Percentiles rank a stretch among this genome's conserved stretches.
Evolutionary conservation across 371 early-diverging fungal species (phyloP).

Genomic region (Vairimorpha ceranae): DNA sequence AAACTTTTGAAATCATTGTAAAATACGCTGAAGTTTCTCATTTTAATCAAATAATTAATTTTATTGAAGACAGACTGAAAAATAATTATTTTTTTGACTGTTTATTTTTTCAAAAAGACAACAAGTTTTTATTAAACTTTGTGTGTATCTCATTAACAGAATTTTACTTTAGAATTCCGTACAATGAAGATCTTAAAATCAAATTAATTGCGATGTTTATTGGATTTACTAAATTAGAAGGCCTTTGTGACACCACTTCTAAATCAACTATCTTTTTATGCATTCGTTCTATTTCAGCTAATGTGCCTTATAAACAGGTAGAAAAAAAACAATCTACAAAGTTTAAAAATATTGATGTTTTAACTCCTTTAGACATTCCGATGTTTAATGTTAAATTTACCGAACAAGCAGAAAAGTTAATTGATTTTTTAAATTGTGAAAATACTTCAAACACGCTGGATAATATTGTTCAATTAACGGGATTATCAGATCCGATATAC

Average conservation of each 20-base stretch:
- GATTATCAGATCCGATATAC: constrained; percentile 91
- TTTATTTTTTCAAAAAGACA: neutral
- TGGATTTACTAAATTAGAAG: neutral
- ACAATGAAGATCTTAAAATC: neutral
- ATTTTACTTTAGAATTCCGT: neutral
- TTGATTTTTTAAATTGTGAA: neutral
- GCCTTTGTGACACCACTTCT: constrained; percentile 42
- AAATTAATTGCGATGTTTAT: neutral
- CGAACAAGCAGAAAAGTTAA: neutral
- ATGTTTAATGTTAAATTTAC: neutral
- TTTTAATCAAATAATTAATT: constrained; percentile 23
- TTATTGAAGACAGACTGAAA: constrained; percentile 11
- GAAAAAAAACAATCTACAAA: neutral
- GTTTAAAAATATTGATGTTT: neutral
- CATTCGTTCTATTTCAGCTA: constrained; percentile 11
- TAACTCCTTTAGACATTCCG: constrained; percentile 2
- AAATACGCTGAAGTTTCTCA: constrained; percentile 69
- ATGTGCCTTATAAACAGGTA: neutral
- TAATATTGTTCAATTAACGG: constrained; percentile 84
- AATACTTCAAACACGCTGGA: constrained; percentile 6
- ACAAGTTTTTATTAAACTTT: neutral
- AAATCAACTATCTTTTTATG: constrained; percentile 42
- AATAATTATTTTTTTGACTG: neutral
- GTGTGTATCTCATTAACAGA: neutral
- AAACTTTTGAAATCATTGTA: constrained; percentile 87